A percentile compares a stretch with the other conserved stretches of the same genome.
Conservation (phyloP, 352 stramenopile species). For the Phytopythium aichiense region DNA sequence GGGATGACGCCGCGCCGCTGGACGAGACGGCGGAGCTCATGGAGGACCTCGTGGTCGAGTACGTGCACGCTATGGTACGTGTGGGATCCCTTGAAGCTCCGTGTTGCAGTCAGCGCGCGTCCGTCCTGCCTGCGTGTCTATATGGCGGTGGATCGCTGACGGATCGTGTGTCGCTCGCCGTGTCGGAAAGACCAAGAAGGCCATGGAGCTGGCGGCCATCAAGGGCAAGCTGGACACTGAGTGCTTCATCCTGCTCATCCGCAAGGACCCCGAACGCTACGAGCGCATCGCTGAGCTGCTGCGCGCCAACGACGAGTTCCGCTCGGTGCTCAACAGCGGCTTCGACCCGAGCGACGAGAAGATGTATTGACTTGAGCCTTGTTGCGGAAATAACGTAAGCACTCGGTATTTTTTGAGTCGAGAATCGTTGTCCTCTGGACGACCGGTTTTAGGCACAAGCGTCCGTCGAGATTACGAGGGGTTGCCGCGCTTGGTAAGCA, state of each 20-base stretch:
- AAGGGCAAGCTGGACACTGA: conserved; percentile 86
- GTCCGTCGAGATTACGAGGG: neutral
- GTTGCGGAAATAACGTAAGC: neutral
- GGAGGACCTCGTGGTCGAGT: conserved; percentile 84
- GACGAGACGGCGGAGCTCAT: conserved; percentile 78
- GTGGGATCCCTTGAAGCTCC: neutral
- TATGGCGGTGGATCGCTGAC: neutral
- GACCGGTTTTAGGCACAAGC: neutral
- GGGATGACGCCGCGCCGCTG: conserved; percentile 64
- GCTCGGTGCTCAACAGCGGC: conserved; percentile 80
- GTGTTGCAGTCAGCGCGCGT: neutral
- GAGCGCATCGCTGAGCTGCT: conserved; percentile 79
- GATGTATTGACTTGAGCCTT: conserved; percentile 68
- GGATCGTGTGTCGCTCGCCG: neutral
- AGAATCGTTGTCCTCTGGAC: neutral
- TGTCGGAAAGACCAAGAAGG: conserved; percentile 74
- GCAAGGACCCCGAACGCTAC: conserved; percentile 79
- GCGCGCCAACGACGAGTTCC: conserved; percentile 84
- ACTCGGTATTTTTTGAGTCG: neutral
- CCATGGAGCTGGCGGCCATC: conserved; percentile 72
- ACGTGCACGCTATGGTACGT: conserved; percentile 77
- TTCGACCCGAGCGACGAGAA: conserved; percentile 88
- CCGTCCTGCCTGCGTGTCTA: neutral
- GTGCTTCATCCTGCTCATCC: conserved; percentile 88
- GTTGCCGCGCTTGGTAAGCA: neutral